These are phyloP conservation scores for Populus euphratica DNA, from an alignment of 345 rosid genomes.

Conservation along the genomic window DNA sequence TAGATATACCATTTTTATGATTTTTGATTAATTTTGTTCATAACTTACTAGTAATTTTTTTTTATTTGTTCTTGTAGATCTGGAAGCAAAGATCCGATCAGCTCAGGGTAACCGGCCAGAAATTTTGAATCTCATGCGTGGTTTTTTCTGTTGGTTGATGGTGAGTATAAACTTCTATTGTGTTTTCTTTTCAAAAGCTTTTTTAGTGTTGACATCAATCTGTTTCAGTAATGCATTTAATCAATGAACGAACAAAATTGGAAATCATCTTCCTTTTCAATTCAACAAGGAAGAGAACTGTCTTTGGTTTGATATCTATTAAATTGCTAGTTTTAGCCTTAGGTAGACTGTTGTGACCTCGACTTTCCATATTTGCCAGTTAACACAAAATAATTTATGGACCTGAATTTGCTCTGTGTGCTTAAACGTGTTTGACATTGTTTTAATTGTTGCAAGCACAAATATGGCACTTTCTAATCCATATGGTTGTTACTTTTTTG, in stretches of 20 bases:
- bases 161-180: slow-evolving; percentile 36
- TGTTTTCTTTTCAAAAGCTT: neutral
- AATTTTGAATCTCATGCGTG: slow-evolving; percentile 62
- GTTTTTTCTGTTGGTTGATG: slow-evolving; percentile 66
- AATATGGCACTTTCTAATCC: neutral
- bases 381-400: neutral
- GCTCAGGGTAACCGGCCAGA: slow-evolving; percentile 19
- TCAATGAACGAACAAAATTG: neutral
- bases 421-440: neutral
- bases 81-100: slow-evolving; percentile 21
- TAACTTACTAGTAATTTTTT: neutral
- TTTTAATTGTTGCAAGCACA: neutral
- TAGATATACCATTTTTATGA: neutral
- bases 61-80: slow-evolving; percentile 39
- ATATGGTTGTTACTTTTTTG: neutral
- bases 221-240: neutral
- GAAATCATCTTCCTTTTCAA: neutral
- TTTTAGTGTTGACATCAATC: neutral
- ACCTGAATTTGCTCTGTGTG: neutral
- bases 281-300: neutral
- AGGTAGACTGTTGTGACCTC: neutral
- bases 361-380: neutral
- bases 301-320: neutral
- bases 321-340: neutral
- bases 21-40: neutral